Base-by-base conservation (phyloP, 345 rosid genomes). In the Eucalyptus caleyi region DNA sequence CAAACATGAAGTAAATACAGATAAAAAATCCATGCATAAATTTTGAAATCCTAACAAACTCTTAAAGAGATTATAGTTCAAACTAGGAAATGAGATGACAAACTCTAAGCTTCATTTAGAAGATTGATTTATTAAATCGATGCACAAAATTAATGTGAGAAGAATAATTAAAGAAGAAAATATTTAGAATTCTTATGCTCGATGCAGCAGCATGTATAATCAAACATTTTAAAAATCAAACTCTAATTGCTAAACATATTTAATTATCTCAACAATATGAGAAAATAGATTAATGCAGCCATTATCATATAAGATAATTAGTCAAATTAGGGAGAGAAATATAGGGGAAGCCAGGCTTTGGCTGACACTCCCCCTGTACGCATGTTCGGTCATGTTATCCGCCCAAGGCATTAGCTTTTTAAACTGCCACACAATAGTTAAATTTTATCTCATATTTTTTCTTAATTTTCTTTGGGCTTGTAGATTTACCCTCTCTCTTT, bases 1-100 rank as follows among this genome's bases (percentile, higher is more conserved):
- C 10, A 15, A 34, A n/a, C 2, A 15, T 0, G 3, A 0, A 65
- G 37, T 65, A 65, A 65, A 15, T 16, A 65, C 11, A 15, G 0
- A 65, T n/a, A n/a, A 65, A 65, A 65, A n/a, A 65, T 65, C 1
- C 21, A n/a, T 16, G 18, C 10, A 16, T 14, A n/a, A 65, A 65
- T n/a, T n/a, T n/a, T 0, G 21, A 65, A 65, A 65, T 65, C 19
- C 77, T n/a, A 65, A 65, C 37, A 15, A 65, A 65, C 6, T 8
- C 77, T 65, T 15, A 16, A 9, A 65, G 37, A 65, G 16, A 65
- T 65, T 7, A 65, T 7, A 8, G 19, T n/a, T n/a, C 72, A n/a
- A 65, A 14, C 37, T 65, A 14, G 72, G 16, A 65, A n/a, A 32
- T n/a, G 37, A 65, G 37, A 65, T 1, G 6, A 65, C 32, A 30